These are phyloP conservation scores for Endoconidiophora laricicola DNA, from an alignment of 2,329 filamentous ascomycete species.

Conservation along the genomic window DNA sequence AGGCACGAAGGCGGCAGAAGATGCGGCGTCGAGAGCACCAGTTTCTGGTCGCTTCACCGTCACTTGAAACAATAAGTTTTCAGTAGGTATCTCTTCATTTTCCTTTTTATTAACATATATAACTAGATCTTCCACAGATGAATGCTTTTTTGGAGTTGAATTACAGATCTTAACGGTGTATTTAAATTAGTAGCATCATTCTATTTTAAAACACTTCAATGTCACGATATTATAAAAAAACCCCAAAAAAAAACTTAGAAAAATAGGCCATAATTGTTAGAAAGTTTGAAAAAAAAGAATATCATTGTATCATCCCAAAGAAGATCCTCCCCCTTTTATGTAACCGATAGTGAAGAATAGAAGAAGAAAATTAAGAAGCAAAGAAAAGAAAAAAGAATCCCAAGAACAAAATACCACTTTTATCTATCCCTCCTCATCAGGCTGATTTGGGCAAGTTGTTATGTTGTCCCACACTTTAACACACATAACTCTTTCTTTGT, in stretches of 20 bases:
- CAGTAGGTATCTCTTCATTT: neutral
- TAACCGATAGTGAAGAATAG: neutral
- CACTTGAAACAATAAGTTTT: constrained; percentile 32
- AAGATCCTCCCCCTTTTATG: neutral
- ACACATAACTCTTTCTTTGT: no score
- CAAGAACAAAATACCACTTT: neutral
- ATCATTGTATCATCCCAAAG: neutral
- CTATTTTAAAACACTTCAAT: neutral
- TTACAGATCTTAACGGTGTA: no score
- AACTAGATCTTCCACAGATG: neutral
- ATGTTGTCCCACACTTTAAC: no score
- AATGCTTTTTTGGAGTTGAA: neutral
- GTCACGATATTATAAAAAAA: neutral
- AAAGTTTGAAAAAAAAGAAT: neutral
- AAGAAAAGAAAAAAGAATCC: neutral
- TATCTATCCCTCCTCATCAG: no score
- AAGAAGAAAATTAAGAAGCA: no score
- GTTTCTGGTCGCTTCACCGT: constrained; percentile 76
- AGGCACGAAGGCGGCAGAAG: constrained; percentile 74
- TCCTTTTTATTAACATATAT: neutral
- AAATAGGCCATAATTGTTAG: neutral
- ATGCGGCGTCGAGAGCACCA: constrained; percentile 67
- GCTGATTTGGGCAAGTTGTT: no score
- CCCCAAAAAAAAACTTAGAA: neutral
- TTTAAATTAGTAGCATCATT: neutral